A percentile compares a stretch with the other conserved stretches of the same genome.
phyloP scores from a whole-genome alignment of 352 stramenopile genomes.

The Discostella stelligera region DNA sequence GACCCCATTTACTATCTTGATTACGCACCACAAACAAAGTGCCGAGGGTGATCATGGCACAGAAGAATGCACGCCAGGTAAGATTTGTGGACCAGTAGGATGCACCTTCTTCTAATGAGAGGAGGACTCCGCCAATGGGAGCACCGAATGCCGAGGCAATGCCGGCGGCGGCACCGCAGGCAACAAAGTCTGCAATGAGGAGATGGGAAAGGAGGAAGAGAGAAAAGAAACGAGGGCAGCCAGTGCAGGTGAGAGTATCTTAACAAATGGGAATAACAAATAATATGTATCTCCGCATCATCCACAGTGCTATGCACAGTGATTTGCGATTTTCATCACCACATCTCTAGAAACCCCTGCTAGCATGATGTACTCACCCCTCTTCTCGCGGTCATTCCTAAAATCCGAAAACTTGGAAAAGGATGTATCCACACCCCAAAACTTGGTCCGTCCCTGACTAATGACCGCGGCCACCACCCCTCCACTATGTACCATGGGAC shows the following conservation, averaged over 20 bases:
- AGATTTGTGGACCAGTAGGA: conserved; percentile 98
- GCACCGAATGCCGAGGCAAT: conserved; percentile 96
- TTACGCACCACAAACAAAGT: conserved; percentile 88
- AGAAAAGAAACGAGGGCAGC: neutral
- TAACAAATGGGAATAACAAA: neutral
- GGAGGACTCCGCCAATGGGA: conserved; percentile 97
- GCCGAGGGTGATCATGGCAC: conserved; percentile 90
- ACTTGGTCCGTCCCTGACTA: conserved; percentile 88
- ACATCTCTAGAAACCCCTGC: too few species aligned
- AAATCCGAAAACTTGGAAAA: conserved; percentile 78
- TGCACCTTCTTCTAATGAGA: conserved; percentile 95
- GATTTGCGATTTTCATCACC: neutral
- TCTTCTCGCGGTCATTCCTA: conserved; percentile 80
- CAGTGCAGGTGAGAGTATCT: neutral
- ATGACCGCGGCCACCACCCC: conserved; percentile 93
- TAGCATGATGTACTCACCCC: conserved; percentile 26
- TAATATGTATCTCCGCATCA: too few species aligned
- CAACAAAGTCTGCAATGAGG: conserved; percentile 90
- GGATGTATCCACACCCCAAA: conserved; percentile 73
- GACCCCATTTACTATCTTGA: conserved; percentile 83
- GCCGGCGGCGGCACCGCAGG: conserved; percentile 94
- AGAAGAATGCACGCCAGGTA: conserved; percentile 97
- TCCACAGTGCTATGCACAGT: too few species aligned
- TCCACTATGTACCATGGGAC: conserved; percentile 91
- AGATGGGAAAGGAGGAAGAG: neutral